Evolutionary conservation across 163 green algal species (phyloP).

Genomic region (Trebouxia gelatinosa): DNA sequence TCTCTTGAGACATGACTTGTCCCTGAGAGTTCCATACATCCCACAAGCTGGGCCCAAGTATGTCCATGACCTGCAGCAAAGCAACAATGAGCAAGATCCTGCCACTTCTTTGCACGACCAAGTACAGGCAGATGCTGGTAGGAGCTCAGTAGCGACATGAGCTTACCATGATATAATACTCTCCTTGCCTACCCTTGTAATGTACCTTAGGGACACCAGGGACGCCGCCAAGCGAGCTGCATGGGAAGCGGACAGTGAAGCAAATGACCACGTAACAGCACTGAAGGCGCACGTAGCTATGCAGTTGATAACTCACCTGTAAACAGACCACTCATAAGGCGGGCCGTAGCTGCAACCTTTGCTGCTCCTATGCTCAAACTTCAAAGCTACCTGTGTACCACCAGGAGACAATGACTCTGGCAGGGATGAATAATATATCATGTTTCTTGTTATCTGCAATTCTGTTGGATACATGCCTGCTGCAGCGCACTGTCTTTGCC

Average conservation of each 20-base stretch:
- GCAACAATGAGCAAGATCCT: too few relatives aligned
- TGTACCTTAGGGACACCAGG: slow-evolving; percentile 96
- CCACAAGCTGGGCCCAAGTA: slow-evolving; percentile 97
- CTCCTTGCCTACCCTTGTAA: slow-evolving; percentile 97
- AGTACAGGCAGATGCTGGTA: neutral
- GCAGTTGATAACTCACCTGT: slow-evolving; percentile 47
- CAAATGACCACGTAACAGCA: neutral
- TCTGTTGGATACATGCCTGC: too few relatives aligned
- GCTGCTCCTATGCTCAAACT: slow-evolving; percentile 87
- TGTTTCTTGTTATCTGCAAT: too few relatives aligned
- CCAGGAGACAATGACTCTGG: too few relatives aligned
- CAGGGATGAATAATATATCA: too few relatives aligned
- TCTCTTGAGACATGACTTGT: slow-evolving; percentile 96
- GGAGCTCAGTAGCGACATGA: neutral
- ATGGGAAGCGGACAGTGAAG: neutral
- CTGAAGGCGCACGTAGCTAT: neutral
- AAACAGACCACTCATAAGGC: slow-evolving; percentile 90
- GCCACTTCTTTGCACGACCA: too few relatives aligned
- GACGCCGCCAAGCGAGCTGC: slow-evolving; percentile 75
- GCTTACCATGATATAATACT: slow-evolving; percentile 99
- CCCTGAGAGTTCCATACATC: slow-evolving; percentile 96
- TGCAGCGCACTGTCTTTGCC: too few relatives aligned
- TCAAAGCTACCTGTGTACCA: slow-evolving; percentile 61
- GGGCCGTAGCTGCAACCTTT: slow-evolving; percentile 90
- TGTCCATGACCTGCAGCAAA: slow-evolving; percentile 96